phyloP scores from a whole-genome alignment of 805 yeast species.

The Citeromyces nyonsensis region DNA sequence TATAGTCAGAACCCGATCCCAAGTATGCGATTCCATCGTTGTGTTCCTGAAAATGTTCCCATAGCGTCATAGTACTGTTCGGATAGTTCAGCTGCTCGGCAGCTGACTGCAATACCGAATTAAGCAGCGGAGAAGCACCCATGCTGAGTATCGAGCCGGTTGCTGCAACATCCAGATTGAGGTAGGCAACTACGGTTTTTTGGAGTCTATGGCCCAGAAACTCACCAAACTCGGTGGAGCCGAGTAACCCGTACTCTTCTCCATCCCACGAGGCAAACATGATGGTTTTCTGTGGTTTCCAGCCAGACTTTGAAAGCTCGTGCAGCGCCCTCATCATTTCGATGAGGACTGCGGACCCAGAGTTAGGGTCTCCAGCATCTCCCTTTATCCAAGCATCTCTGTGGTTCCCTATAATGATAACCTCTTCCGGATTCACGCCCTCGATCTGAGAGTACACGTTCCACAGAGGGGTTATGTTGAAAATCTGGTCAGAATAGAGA shows the following conservation, averaged over 20 bases:
- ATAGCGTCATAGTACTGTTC: conserved; percentile 12
- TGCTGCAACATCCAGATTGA: conserved; percentile 55
- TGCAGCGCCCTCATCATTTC: conserved; percentile 51
- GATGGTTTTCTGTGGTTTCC: conserved; percentile 64
- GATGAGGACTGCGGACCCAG: conserved; percentile 50
- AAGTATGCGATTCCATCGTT: conserved; percentile 23
- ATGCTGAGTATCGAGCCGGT: conserved; percentile 36
- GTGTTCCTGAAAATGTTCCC: conserved; percentile 18
- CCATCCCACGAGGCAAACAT: conserved; percentile 73
- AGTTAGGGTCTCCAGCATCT: conserved; percentile 70
- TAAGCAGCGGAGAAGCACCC: conserved; percentile 44
- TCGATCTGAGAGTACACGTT: conserved; percentile 48
- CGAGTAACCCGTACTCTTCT: conserved; percentile 57
- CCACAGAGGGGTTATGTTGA: conserved; percentile 41
- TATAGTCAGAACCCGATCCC: conserved; percentile 64
- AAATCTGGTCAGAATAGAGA: conserved; percentile 45
- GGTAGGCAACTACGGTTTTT: conserved; percentile 43
- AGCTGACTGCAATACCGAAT: conserved; percentile 24
- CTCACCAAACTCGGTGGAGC: conserved; percentile 71
- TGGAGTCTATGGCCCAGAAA: conserved; percentile 28
- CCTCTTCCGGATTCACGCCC: conserved; percentile 37
- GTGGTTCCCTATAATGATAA: conserved; percentile 57
- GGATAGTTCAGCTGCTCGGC: conserved; percentile 34
- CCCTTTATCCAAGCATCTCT: conserved; percentile 73
- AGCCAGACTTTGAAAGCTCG: conserved; percentile 33